Evolutionary conservation across 352 stramenopile genomes (phyloP).

Genomic region (Pythium graminicola): DNA sequence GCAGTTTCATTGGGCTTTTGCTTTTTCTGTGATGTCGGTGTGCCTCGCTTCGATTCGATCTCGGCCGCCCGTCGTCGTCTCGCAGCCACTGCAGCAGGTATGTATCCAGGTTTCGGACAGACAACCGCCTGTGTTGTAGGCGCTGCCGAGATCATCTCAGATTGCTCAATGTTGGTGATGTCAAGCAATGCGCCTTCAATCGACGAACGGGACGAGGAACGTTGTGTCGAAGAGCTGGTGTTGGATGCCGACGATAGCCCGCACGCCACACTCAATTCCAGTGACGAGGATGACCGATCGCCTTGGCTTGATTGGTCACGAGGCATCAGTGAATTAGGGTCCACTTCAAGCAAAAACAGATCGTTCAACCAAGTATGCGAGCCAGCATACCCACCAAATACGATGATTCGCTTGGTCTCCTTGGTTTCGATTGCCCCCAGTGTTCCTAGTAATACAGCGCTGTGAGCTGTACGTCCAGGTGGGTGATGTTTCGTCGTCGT

Average conservation of each 20-base stretch:
- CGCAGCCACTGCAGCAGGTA: conserved; percentile 16
- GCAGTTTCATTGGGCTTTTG: not conserved
- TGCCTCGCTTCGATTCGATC: conserved; percentile 8
- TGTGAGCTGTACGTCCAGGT: conserved; percentile 38
- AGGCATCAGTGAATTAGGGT: conserved; percentile 5
- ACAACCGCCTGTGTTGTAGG: too few relatives aligned
- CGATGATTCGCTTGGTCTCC: conserved; percentile 22
- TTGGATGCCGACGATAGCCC: not conserved
- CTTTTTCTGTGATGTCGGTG: conserved; percentile 6
- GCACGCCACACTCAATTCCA: conserved; percentile 1
- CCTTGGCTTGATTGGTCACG: not conserved
- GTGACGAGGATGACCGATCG: not conserved
- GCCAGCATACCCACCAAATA: conserved; percentile 68
- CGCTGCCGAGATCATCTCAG: too few relatives aligned
- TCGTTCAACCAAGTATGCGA: conserved; percentile 58
- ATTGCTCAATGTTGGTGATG: conserved; percentile 79
- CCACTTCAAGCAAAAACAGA: conserved; percentile 40
- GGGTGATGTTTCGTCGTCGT: conserved; percentile 3
- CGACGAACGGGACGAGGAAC: conserved; percentile 22
- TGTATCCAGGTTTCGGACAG: too few relatives aligned
- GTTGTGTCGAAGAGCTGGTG: conserved; percentile 8
- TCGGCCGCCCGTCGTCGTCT: conserved; percentile 11
- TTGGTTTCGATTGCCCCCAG: not conserved
- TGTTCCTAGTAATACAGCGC: conserved; percentile 31
- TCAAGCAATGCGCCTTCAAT: conserved; percentile 32